Base-by-base conservation (phyloP, 2,329 filamentous ascomycete species). In the Diaporthe velutina region DNA sequence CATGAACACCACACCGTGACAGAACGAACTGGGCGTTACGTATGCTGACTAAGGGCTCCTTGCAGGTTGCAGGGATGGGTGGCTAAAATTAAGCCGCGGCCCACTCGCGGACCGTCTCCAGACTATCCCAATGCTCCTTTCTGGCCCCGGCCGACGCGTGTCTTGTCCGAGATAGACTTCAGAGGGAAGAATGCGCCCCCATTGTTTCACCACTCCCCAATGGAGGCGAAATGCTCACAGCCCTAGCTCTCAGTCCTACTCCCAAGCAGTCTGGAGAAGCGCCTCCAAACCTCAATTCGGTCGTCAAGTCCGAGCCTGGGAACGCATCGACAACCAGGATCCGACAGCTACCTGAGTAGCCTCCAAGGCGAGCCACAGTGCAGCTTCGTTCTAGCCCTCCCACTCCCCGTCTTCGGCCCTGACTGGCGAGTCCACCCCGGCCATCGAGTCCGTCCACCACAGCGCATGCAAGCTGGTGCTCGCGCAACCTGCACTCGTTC, bases 131-230 rank as follows among this genome's bases (percentile, higher is more conserved):
- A 54, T 52, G 64, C 50, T 72, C 57, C 57, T 72, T 54, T 54
- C 70, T 72, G 70, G 70, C 57, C 45, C 70, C 48, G 64, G 30
- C 70, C 42, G 70, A 72, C 57, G 57, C 57, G 57, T 72, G 70
- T 72, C 45, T 52, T 25, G 64, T 52, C 30, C 45, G 64, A 67
- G 57, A 52, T 64, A 64, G 42, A 64, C 70, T 64, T 72, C 33
- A 54, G 57, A 52, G 64, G 60, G 30, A 28, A 12, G 15, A 67
- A 67, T 67, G 64, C 64, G 58, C 64, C 64, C 57, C 55, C 19
- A 25, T 54, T 72, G 70, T 72, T 54, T 72, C 57, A 64, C 45
- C 48, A 64, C 70, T 72, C 70, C 70, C 57, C 38, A 48, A 72
- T 64, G 64, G 64, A 64, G 70, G 57, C 57, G 57, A 64, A 17